These are phyloP conservation scores for Phytophthora europaea DNA, from an alignment of 352 stramenopile genomes.

Conservation along the genomic window DNA sequence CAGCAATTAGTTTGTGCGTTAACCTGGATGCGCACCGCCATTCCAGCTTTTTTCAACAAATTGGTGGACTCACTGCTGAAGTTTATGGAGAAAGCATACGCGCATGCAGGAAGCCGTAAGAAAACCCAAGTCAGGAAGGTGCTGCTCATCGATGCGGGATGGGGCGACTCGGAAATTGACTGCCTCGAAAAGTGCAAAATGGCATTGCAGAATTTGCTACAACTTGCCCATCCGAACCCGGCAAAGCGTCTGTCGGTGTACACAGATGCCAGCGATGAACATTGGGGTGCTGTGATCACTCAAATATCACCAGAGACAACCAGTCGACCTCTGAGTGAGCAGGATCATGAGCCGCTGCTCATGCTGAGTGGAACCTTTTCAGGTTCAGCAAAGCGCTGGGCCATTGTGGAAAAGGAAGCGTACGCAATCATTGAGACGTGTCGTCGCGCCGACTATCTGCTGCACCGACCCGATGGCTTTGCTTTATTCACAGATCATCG, in stretches of 20 bases:
- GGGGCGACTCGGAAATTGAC: neutral
- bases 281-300: slow-evolving; percentile 3
- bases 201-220: neutral
- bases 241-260: slow-evolving; percentile 1
- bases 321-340: no score
- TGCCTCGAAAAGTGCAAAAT: neutral
- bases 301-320: neutral
- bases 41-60: slow-evolving; percentile 17
- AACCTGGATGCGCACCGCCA: slow-evolving; percentile 8
- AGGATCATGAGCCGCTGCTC: no score
- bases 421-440: no score
- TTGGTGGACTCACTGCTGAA: slow-evolving; percentile 4
- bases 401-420: no score
- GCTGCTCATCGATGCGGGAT: neutral
- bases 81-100: slow-evolving; percentile 15
- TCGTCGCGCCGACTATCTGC: no score
- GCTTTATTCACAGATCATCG: no score
- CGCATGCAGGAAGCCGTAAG: slow-evolving; percentile 1
- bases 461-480: no score
- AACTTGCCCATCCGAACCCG: slow-evolving; percentile 3
- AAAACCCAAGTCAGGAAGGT: slow-evolving; percentile 7
- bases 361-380: no score
- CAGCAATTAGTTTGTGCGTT: slow-evolving; percentile 13
- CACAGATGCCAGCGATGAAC: slow-evolving; percentile 10
- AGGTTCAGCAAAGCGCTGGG: no score